These are phyloP conservation scores for Veloboletus limbatus DNA, from an alignment of 1,284 basidiomycete species.

Conservation along the genomic window DNA sequence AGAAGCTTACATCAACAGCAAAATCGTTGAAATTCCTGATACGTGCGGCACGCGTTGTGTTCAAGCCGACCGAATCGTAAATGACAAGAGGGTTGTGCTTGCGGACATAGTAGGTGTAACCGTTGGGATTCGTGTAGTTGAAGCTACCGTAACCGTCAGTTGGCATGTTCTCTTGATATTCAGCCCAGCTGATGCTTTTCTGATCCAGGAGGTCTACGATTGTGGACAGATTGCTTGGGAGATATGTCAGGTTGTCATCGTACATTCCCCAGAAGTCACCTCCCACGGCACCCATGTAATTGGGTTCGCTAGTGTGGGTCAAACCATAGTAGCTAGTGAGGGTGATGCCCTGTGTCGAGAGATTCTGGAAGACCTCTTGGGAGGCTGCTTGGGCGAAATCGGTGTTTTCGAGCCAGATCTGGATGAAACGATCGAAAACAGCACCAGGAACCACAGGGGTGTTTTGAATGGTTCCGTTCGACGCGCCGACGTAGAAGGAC, in stretches of 20 bases:
- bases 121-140: slow-evolving; percentile 46
- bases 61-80: slow-evolving; percentile 46
- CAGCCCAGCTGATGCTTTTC: slow-evolving; percentile 54
- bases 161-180: slow-evolving; percentile 63
- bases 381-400: slow-evolving; percentile 39
- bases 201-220: slow-evolving; percentile 63
- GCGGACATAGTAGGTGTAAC: slow-evolving; percentile 51
- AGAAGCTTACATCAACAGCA: slow-evolving; percentile 43
- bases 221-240: slow-evolving; percentile 47
- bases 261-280: slow-evolving; percentile 60
- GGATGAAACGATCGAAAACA: slow-evolving; percentile 53
- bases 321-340: slow-evolving; percentile 53
- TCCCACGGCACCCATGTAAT: slow-evolving; percentile 49
- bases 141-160: slow-evolving; percentile 46
- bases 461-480: slow-evolving; percentile 24
- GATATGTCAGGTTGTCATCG: slow-evolving; percentile 43
- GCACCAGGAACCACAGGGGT: slow-evolving; percentile 34
- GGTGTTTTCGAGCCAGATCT: slow-evolving; percentile 57
- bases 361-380: slow-evolving; percentile 42
- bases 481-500: slow-evolving; percentile 25
- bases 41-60: slow-evolving; percentile 41
- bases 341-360: slow-evolving; percentile 52
- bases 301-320: slow-evolving; percentile 66
- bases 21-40: slow-evolving; percentile 68
- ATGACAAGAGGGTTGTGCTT: slow-evolving; percentile 63